Percentiles rank a stretch among this genome's conserved stretches.
These are phyloP conservation scores for Talaromyces islandicus DNA, from an alignment of 2,329 filamentous ascomycete species.

Conservation along the genomic window DNA sequence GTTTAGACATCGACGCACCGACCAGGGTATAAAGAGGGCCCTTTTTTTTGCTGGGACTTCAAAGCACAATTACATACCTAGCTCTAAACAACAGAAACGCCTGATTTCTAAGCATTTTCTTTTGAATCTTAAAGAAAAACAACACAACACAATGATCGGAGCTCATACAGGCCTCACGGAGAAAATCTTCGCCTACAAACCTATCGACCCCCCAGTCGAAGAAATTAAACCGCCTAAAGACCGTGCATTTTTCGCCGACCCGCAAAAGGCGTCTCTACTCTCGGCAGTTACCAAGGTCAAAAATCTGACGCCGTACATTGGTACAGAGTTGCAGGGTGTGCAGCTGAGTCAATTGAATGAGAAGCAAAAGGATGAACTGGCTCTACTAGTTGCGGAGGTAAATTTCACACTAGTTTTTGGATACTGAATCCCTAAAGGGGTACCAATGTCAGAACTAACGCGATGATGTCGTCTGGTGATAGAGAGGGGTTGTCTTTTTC, in stretches of 20 bases:
- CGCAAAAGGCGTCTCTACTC: neutral
- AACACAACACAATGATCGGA: neutral
- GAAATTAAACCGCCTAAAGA: conserved; percentile 3
- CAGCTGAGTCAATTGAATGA: conserved; percentile 1
- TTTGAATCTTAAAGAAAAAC: too few relatives aligned
- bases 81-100: too few relatives aligned
- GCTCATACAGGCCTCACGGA: conserved; percentile 1
- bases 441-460: neutral
- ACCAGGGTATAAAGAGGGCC: too few relatives aligned
- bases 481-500: conserved; percentile 8
- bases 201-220: neutral
- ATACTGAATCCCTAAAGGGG: too few relatives aligned
- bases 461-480: neutral
- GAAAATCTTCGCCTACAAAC: conserved; percentile 1
- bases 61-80: too few relatives aligned
- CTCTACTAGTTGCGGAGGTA: conserved; percentile 3
- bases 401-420: neutral
- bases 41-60: too few relatives aligned
- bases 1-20: too few relatives aligned
- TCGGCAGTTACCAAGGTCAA: neutral
- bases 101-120: too few relatives aligned
- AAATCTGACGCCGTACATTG: conserved; percentile 4
- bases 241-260: conserved; percentile 3
- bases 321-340: neutral
- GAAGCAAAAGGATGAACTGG: conserved; percentile 1